Evolutionary conservation across 2,329 filamentous ascomycete genomes (phyloP).

Genomic region (Penicillium sp.): DNA sequence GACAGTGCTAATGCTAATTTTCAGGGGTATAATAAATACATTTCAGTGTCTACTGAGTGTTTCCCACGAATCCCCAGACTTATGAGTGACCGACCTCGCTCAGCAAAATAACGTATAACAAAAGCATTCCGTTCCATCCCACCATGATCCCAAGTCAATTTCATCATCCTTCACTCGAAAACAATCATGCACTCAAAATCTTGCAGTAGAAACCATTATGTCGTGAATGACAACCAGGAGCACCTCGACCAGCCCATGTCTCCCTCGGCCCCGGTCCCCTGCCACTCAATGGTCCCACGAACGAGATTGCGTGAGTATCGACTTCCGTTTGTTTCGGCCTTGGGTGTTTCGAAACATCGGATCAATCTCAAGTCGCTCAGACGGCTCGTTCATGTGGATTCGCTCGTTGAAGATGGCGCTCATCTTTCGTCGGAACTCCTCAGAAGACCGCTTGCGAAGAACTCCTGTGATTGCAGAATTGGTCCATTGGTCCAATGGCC

Average conservation of each 20-base stretch:
- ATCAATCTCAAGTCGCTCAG: constrained; percentile 35
- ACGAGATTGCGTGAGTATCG: constrained; percentile 26
- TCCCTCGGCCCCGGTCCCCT: background rate
- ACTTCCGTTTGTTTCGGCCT: constrained; percentile 19
- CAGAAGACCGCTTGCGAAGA: constrained; percentile 38
- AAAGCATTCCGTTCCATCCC: background rate
- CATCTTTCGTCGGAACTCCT: constrained; percentile 42
- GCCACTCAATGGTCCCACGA: constrained; percentile 10
- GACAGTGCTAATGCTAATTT: background rate
- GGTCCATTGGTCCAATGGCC: background rate
- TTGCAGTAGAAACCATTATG: too few relatives aligned
- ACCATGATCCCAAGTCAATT: background rate
- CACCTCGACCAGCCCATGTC: background rate
- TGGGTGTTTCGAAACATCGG: constrained; percentile 22
- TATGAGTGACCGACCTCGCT: background rate
- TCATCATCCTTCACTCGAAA: background rate
- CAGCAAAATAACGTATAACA: background rate
- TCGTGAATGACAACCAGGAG: background rate
- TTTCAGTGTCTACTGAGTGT: background rate
- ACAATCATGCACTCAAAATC: background rate
- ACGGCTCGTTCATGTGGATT: constrained; percentile 30
- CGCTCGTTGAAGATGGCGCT: constrained; percentile 44
- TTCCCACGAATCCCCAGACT: background rate
- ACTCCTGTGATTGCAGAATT: constrained; percentile 21
- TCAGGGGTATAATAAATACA: constrained; percentile 9